Percentiles rank a stretch among this genome's conserved stretches.
Conservation (phyloP, 129 eudicot genomes). For the sunflower (Helianthus annuus) region DNA sequence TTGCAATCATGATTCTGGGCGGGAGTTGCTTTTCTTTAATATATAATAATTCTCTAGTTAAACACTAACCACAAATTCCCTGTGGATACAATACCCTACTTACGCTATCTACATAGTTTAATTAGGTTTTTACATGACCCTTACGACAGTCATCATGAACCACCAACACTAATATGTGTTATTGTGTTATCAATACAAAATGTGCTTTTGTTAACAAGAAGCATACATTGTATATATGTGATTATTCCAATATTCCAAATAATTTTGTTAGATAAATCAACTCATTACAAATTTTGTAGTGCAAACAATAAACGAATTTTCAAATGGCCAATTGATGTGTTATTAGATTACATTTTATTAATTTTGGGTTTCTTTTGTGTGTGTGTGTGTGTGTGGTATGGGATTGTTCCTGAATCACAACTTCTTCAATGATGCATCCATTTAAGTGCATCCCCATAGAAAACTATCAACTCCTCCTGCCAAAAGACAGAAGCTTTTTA, state of each 20-base stretch:
- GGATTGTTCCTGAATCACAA: not conserved
- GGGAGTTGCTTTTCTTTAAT: too few relatives aligned
- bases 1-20: too few relatives aligned
- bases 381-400: not conserved
- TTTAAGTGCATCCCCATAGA: not conserved
- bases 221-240: not conserved
- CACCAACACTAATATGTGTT: too few relatives aligned
- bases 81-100: too few relatives aligned
- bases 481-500: constrained; percentile 75
- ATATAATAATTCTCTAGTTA: too few relatives aligned
- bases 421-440: not conserved
- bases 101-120: too few relatives aligned
- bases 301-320: not conserved
- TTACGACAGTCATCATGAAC: too few relatives aligned
- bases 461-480: constrained; percentile 42
- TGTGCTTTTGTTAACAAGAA: not conserved
- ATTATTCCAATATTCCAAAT: not conserved
- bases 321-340: not conserved
- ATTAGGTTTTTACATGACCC: too few relatives aligned
- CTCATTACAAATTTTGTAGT: not conserved
- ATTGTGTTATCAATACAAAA: not conserved
- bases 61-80: too few relatives aligned
- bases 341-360: not conserved
- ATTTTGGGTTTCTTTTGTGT: too few relatives aligned
- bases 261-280: not conserved